These are phyloP conservation scores for Ricinus communis DNA, from an alignment of 345 rosid genomes.

Conservation along the genomic window DNA sequence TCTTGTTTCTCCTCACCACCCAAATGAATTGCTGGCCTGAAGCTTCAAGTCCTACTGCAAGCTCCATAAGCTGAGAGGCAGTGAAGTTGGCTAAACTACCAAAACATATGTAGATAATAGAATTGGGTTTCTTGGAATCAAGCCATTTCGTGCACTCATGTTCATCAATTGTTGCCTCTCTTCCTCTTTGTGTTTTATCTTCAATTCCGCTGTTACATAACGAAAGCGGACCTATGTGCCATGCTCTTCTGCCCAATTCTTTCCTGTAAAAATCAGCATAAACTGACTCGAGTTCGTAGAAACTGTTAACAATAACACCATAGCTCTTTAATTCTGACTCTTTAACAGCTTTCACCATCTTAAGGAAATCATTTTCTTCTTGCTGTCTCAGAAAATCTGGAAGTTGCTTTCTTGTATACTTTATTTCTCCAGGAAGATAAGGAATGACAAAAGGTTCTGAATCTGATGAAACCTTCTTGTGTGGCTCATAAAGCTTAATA, in stretches of 20 bases:
- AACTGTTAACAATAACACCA: constrained; percentile 49
- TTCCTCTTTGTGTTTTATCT: constrained; percentile 38
- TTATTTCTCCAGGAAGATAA: constrained; percentile 36
- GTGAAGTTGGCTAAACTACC: constrained; percentile 10
- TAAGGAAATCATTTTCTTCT: not conserved
- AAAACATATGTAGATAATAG: constrained; percentile 26
- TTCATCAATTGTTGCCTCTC: constrained; percentile 16
- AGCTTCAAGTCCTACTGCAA: constrained; percentile 18
- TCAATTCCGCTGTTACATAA: constrained; percentile 27
- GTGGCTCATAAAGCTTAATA: constrained; percentile 23
- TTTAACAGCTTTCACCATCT: not conserved
- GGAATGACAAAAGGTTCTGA: constrained; percentile 34
- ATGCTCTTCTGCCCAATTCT: constrained; percentile 42
- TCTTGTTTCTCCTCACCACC: constrained; percentile 11
- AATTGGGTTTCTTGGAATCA: constrained; percentile 17
- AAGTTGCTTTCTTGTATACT: constrained; percentile 27
- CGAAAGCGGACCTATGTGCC: constrained; percentile 61
- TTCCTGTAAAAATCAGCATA: constrained; percentile 47
- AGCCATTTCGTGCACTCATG: constrained; percentile 21
- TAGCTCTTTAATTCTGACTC: constrained; percentile 31
- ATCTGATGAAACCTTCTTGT: constrained; percentile 25
- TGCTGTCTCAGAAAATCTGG: not conserved
- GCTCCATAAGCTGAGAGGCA: constrained; percentile 16
- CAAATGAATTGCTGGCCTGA: constrained; percentile 23
- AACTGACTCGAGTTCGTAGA: constrained; percentile 63